These are phyloP conservation scores for Quercus tomentella DNA, from an alignment of 331 rosid species.

Conservation along the genomic window DNA sequence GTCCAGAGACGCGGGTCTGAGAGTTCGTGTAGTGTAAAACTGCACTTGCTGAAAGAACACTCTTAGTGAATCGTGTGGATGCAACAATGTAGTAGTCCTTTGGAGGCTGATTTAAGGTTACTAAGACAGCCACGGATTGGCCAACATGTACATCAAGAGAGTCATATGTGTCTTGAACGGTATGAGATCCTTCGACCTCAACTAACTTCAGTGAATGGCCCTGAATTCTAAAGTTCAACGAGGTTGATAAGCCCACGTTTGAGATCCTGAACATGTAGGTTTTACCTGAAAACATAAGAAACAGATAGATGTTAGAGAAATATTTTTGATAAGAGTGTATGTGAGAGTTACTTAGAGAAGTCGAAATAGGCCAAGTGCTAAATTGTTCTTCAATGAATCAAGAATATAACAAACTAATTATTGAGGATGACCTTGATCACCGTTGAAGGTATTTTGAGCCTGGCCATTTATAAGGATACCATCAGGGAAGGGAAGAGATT, in stretches of 20 bases:
- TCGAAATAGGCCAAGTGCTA: background rate
- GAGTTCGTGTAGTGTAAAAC: constrained; percentile 81
- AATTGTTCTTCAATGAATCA: background rate
- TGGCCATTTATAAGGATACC: constrained; percentile 87
- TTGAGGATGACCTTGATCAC: constrained; percentile 60
- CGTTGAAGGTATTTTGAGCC: constrained; percentile 51
- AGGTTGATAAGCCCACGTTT: constrained; percentile 82
- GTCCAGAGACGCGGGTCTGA: constrained; percentile 55
- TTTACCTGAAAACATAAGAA: constrained; percentile 60
- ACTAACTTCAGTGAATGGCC: constrained; percentile 75
- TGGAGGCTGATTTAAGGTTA: constrained; percentile 72
- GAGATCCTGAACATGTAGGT: constrained; percentile 92
- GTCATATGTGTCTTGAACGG: constrained; percentile 67
- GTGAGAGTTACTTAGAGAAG: constrained; percentile 6
- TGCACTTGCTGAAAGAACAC: constrained; percentile 54
- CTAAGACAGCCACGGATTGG: constrained; percentile 75
- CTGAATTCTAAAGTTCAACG: constrained; percentile 83
- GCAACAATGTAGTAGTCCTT: constrained; percentile 86
- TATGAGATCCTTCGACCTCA: constrained; percentile 95
- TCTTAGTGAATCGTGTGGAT: constrained; percentile 71
- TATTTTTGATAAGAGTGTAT: background rate
- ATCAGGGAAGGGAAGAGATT: constrained; percentile 68
- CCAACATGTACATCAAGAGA: constrained; percentile 96
- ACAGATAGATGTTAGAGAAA: constrained; percentile 1
- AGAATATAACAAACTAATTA: background rate